Evolutionary conservation across 2,329 filamentous ascomycete species (phyloP).

Genomic region (Neoscytalidium dimidiatum): DNA sequence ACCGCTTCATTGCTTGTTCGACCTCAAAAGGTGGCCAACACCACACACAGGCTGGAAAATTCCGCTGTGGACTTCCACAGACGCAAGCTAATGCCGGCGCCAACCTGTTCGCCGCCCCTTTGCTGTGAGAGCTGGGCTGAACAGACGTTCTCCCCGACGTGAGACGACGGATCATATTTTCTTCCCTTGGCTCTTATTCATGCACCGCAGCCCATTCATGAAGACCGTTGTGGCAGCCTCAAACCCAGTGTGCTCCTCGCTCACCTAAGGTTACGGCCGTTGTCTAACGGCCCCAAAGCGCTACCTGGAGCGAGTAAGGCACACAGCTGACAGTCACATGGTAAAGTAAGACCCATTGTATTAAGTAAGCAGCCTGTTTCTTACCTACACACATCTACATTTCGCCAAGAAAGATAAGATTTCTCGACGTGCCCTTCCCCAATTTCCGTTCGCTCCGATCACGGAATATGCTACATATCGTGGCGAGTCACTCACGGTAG

Average conservation of each 20-base stretch:
- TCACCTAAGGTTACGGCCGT: not conserved
- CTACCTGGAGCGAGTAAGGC: not conserved
- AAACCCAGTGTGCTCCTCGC: not conserved
- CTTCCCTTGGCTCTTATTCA: not conserved
- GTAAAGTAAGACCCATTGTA: not conserved
- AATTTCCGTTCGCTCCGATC: not conserved
- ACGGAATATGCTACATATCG: not conserved
- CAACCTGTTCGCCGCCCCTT: not conserved
- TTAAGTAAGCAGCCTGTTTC: constrained; percentile 6
- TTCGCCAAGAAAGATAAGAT: not conserved
- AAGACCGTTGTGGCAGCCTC: not conserved
- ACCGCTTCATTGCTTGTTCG: constrained; percentile 11
- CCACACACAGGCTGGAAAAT: constrained; percentile 5
- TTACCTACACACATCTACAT: not conserved
- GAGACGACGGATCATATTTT: constrained; percentile 11
- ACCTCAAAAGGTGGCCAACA: not conserved
- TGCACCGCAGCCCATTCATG: not conserved
- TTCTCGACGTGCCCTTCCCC: not conserved
- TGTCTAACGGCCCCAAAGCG: not conserved
- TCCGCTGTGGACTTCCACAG: not conserved
- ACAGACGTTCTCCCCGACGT: not conserved
- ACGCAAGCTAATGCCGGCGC: not conserved
- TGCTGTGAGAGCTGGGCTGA: not conserved
- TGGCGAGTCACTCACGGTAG: not conserved
- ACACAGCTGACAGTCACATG: not conserved